Percentiles rank a stretch among this genome's conserved stretches.
These are phyloP conservation scores for Oleoguttula mirabilis DNA, from an alignment of 495 filamentous ascomycete species.

Conservation along the genomic window DNA sequence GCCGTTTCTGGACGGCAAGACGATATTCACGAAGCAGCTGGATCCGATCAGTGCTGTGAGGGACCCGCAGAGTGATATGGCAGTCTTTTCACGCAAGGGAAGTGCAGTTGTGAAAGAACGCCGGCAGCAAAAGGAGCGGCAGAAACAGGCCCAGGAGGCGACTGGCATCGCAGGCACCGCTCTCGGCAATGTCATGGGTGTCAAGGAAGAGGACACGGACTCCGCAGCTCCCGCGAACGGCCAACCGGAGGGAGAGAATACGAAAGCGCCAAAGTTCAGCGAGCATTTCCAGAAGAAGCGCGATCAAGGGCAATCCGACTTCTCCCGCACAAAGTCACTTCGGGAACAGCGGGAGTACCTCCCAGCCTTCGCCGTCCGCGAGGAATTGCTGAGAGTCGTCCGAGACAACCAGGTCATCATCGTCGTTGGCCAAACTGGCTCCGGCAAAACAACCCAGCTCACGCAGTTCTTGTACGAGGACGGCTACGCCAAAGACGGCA, in stretches of 20 bases:
- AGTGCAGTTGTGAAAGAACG: constrained; percentile 86
- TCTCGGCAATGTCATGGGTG: constrained; percentile 84
- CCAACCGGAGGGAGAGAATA: constrained; percentile 44
- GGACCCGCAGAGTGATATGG: constrained; percentile 97
- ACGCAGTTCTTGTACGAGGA: constrained; percentile 94
- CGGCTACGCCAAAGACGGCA: constrained; percentile 70
- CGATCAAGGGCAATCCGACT: constrained; percentile 61
- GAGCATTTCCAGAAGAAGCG: constrained; percentile 80
- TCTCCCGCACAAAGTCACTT: constrained; percentile 84
- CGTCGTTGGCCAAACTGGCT: constrained; percentile 92
- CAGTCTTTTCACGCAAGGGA: constrained; percentile 91
- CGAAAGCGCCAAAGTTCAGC: constrained; percentile 68
- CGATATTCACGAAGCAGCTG: constrained; percentile 92
- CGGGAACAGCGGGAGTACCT: constrained; percentile 88
- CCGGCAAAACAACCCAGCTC: constrained; percentile 91
- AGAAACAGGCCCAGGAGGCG: constrained; percentile 89
- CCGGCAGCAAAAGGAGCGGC: constrained; percentile 81
- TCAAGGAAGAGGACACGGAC: constrained; percentile 89
- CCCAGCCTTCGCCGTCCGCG: constrained; percentile 91
- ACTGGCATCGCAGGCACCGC: constrained; percentile 89
- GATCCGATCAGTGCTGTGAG: constrained; percentile 88
- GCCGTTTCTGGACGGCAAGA: constrained; percentile 89
- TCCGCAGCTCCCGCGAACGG: constrained; percentile 59
- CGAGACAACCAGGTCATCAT: constrained; percentile 95
- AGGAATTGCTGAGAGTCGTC: constrained; percentile 89